A percentile compares a stretch with the other conserved stretches of the same genome.
These are phyloP conservation scores for Cynanchum wilfordii DNA, from an alignment of 257 asterid species.

Conservation along the genomic window DNA sequence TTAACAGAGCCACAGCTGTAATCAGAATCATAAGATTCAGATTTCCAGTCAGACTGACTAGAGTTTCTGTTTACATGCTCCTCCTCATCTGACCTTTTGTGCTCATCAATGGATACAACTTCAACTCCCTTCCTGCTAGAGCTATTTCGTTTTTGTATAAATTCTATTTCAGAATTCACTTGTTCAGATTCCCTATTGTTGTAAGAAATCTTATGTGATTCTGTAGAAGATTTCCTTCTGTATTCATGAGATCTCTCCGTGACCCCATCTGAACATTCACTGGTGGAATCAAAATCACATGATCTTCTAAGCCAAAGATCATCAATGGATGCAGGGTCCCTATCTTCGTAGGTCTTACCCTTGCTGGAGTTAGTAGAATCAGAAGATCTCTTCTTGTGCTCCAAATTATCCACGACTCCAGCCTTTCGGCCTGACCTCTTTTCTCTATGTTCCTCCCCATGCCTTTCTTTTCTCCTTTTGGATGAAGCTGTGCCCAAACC, in stretches of 20 bases:
- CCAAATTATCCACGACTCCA: slow-evolving; percentile 12
- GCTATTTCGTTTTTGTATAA: slow-evolving; percentile 10
- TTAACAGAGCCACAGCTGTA: background rate
- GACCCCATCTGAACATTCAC: slow-evolving; percentile 30
- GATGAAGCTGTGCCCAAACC: slow-evolving; percentile 20
- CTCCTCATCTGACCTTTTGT: background rate
- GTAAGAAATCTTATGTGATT: background rate
- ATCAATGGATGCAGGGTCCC: slow-evolving; percentile 26
- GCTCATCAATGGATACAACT: slow-evolving; percentile 9
- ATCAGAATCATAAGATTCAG: slow-evolving; percentile 9
- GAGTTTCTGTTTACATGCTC: slow-evolving; percentile 13
- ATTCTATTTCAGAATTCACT: slow-evolving; percentile 18
- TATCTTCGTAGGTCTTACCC: slow-evolving; percentile 19
- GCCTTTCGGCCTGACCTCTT: slow-evolving; percentile 27
- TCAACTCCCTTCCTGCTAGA: slow-evolving; percentile 20
- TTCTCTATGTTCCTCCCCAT: slow-evolving; percentile 17
- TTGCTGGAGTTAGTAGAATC: slow-evolving; percentile 21
- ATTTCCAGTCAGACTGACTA: slow-evolving; percentile 14
- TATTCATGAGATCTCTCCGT: slow-evolving; percentile 7
- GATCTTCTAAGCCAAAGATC: slow-evolving; percentile 30
- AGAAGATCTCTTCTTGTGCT: slow-evolving; percentile 9
- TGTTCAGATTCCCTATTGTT: slow-evolving; percentile 23
- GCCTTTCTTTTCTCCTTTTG: slow-evolving; percentile 23
- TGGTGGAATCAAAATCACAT: slow-evolving; percentile 21
- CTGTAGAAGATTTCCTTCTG: slow-evolving; percentile 23